phyloP scores from a whole-genome alignment of 2,329 filamentous ascomycete species.

The Penicillium sp. region DNA sequence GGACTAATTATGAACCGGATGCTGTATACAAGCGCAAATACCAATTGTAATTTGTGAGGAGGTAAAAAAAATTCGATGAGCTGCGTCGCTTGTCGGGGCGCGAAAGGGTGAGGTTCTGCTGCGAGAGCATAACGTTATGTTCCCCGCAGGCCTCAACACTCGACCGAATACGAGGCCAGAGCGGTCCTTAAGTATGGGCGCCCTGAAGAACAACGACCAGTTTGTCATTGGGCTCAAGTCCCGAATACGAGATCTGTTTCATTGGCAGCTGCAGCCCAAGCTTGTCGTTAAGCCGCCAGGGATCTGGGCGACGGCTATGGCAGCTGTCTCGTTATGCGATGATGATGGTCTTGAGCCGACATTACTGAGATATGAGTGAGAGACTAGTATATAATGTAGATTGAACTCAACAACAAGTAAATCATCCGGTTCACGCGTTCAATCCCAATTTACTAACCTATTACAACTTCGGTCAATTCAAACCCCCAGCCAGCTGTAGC shows the following conservation, averaged over 20 bases:
- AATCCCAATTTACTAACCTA: not conserved
- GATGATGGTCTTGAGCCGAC: not conserved
- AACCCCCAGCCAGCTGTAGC: not conserved
- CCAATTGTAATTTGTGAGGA: not conserved
- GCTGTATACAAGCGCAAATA: not conserved
- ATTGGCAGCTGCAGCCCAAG: not conserved
- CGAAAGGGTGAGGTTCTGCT: too few species aligned
- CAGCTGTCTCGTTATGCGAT: not conserved
- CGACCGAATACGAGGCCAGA: constrained; percentile 6
- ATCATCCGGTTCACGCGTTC: not conserved
- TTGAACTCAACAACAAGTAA: not conserved
- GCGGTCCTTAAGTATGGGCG: not conserved
- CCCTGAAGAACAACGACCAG: not conserved
- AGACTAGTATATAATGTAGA: not conserved
- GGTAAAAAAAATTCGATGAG: not conserved
- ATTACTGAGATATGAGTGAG: not conserved
- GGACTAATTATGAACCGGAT: not conserved
- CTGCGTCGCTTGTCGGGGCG: not conserved
- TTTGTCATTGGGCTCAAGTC: not conserved
- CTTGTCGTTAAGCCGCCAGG: not conserved
- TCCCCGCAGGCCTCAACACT: not conserved
- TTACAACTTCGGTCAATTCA: not conserved
- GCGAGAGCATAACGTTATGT: constrained; percentile 16
- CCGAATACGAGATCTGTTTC: constrained; percentile 4
- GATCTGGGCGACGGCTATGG: not conserved